Evolutionary conservation across 139 green algal species (phyloP).

Genomic region (Gonium pectorale): DNA sequence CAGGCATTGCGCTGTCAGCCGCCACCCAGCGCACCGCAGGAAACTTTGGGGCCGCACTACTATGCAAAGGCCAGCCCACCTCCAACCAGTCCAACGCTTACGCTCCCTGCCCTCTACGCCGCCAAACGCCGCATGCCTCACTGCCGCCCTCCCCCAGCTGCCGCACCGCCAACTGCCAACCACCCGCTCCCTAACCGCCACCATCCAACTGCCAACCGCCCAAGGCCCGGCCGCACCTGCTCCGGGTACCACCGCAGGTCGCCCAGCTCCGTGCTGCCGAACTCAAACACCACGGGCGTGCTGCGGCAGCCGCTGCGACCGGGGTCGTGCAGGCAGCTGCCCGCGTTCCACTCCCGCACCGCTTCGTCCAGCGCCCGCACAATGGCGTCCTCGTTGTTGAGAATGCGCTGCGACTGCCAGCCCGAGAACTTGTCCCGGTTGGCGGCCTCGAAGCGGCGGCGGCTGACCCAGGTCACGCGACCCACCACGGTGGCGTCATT

Average conservation of each 20-base stretch:
- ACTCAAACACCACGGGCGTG: slow-evolving; percentile 34
- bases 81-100: too few species aligned
- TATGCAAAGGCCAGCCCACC: too few species aligned
- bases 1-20: too few species aligned
- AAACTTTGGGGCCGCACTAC: too few species aligned
- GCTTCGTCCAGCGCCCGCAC: neutral
- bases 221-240: slow-evolving; percentile 2
- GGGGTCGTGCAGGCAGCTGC: slow-evolving; percentile 20
- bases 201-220: neutral
- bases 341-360: slow-evolving; percentile 10
- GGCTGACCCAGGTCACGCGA: slow-evolving; percentile 20
- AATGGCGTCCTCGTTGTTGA: slow-evolving; percentile 17
- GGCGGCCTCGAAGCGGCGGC: slow-evolving; percentile 29
- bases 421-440: neutral
- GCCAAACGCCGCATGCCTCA: too few species aligned
- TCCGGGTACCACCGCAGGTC: slow-evolving; percentile 41
- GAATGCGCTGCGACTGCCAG: slow-evolving; percentile 34
- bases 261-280: slow-evolving; percentile 26
- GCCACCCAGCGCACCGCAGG: too few species aligned
- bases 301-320: neutral
- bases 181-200: neutral
- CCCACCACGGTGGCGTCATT: slow-evolving; percentile 25
- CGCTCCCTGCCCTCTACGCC: too few species aligned
- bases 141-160: neutral
- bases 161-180: neutral